Evolutionary conservation across 345 rosid species (phyloP).

Genomic region (Xanthoceras sorbifolium): DNA sequence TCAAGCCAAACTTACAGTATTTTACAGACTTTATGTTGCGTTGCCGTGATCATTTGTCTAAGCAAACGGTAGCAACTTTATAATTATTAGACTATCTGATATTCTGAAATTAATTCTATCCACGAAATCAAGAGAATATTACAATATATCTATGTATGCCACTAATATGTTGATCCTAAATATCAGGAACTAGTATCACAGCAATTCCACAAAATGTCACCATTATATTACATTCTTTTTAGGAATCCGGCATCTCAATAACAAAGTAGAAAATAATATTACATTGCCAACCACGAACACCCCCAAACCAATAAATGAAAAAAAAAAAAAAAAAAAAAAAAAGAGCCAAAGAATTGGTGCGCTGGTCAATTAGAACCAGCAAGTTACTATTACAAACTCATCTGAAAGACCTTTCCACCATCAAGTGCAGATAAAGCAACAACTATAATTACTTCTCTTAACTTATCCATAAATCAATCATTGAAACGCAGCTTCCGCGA

Average conservation of each 20-base stretch:
- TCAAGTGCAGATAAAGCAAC: background rate
- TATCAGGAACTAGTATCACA: background rate
- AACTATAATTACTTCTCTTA: background rate
- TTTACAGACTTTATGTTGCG: too few relatives aligned
- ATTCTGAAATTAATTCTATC: too few relatives aligned
- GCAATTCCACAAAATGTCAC: background rate
- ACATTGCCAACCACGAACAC: background rate
- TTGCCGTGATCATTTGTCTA: too few relatives aligned
- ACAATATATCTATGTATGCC: too few relatives aligned
- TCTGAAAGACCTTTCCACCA: background rate
- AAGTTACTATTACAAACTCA: conserved; percentile 12
- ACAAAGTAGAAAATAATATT: background rate
- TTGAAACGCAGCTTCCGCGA: background rate
- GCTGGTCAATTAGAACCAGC: background rate
- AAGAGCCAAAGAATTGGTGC: background rate
- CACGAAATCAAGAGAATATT: too few relatives aligned
- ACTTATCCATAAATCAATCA: background rate
- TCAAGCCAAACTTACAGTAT: too few relatives aligned
- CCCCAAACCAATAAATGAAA: background rate
- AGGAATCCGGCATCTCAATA: background rate
- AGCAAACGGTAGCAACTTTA: too few relatives aligned
- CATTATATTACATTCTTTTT: background rate
- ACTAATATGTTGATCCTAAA: too few relatives aligned
- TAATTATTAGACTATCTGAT: too few relatives aligned
- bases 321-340: too few relatives aligned